Evolutionary conservation across 1,284 basidiomycete species (phyloP).

Genomic region (Flammula alnicola): DNA sequence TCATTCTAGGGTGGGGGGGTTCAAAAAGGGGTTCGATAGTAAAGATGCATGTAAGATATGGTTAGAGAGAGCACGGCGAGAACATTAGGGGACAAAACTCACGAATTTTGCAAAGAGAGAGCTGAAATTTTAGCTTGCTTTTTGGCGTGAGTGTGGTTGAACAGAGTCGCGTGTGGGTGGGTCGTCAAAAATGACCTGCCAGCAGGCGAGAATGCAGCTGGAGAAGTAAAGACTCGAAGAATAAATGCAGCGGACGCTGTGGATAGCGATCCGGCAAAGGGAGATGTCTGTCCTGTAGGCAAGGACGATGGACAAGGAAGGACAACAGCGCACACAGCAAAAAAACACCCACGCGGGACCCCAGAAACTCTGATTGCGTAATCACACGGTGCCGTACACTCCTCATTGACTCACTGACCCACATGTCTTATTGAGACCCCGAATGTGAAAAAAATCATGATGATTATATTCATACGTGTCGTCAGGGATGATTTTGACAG

Average conservation of each 20-base stretch:
- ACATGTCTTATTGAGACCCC: neutral
- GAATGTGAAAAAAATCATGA: too few species aligned
- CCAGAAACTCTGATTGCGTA: slow-evolving; percentile 22
- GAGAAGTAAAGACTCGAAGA: slow-evolving; percentile 32
- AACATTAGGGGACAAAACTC: slow-evolving; percentile 34
- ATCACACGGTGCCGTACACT: slow-evolving; percentile 8
- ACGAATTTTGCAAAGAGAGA: slow-evolving; percentile 55
- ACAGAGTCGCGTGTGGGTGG: slow-evolving; percentile 60
- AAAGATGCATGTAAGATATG: too few species aligned
- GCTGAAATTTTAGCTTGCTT: slow-evolving; percentile 34
- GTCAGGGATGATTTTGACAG: too few species aligned
- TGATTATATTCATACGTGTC: too few species aligned
- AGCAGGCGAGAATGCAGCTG: slow-evolving; percentile 74
- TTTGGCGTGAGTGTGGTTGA: slow-evolving; percentile 45
- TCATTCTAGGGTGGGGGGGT: slow-evolving; percentile 83
- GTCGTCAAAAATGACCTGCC: slow-evolving; percentile 89
- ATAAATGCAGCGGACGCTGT: slow-evolving; percentile 43
- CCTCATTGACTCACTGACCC: neutral
- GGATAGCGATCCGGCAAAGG: slow-evolving; percentile 42
- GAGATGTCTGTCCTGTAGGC: slow-evolving; percentile 31
- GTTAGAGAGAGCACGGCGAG: neutral
- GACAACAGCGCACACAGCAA: slow-evolving; percentile 25
- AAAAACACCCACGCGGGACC: slow-evolving; percentile 29
- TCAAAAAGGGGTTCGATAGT: slow-evolving; percentile 16
- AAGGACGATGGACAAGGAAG: slow-evolving; percentile 31